These are phyloP conservation scores for Pleurotus cornucopiae DNA, from an alignment of 768 basidiomycete genomes.

Conservation along the genomic window DNA sequence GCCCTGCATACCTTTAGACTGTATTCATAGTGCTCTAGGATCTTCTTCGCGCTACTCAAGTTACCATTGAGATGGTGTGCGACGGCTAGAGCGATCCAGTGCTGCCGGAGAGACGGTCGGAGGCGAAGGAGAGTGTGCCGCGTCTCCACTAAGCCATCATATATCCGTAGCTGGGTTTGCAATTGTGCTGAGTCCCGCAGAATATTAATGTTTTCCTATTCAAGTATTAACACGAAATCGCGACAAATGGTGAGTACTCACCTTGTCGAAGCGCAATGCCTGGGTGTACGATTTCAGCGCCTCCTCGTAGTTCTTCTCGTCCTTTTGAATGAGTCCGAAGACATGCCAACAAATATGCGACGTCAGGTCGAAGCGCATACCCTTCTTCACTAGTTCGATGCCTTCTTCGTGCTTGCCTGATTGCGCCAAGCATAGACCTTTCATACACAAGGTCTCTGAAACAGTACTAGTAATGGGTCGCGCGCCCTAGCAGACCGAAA, in stretches of 20 bases:
- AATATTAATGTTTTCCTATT: constrained; percentile 90
- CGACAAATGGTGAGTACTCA: constrained; percentile 28
- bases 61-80: constrained; percentile 86
- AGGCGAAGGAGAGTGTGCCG: constrained; percentile 75
- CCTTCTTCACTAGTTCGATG: constrained; percentile 78
- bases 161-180: constrained; percentile 83
- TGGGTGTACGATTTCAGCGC: constrained; percentile 90
- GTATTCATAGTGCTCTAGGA: constrained; percentile 67
- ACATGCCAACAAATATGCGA: constrained; percentile 99
- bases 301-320: constrained; percentile 92
- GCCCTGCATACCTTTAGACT: constrained; percentile 56
- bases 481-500: not conserved
- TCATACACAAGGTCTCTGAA: constrained; percentile 93
- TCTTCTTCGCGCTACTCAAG: constrained; percentile 59
- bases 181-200: constrained; percentile 86
- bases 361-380: constrained; percentile 72
- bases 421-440: constrained; percentile 82
- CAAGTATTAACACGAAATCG: not conserved
- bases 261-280: constrained; percentile 87
- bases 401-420: constrained; percentile 81
- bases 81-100: constrained; percentile 88
- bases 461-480: not conserved
- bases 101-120: constrained; percentile 77
- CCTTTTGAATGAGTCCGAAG: constrained; percentile 90
- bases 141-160: constrained; percentile 74